These are phyloP conservation scores for Drosera spatulata DNA, from an alignment of 179 eudicot genomes.

Conservation along the genomic window DNA sequence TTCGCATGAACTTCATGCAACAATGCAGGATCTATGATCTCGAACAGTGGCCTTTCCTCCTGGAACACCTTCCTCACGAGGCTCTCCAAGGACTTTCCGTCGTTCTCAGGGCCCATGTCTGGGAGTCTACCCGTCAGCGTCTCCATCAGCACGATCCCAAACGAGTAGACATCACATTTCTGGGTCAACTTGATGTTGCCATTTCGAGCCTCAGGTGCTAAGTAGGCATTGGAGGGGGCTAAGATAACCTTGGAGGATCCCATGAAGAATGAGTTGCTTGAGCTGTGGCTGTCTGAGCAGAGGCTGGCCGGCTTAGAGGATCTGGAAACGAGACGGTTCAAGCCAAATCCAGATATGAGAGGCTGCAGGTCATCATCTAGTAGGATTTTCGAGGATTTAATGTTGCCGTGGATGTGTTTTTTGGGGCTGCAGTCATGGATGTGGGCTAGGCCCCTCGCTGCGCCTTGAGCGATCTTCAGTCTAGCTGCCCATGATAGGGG, in stretches of 20 bases:
- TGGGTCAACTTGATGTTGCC: constrained; percentile 34
- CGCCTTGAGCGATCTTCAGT: constrained; percentile 54
- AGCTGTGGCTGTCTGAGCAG: constrained; percentile 23
- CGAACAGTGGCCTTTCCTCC: constrained; percentile 64
- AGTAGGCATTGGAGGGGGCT: constrained; percentile 28
- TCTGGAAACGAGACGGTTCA: constrained; percentile 43
- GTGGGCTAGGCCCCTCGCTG: constrained; percentile 60
- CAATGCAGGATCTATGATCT: constrained; percentile 65
- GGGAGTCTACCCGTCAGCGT: constrained; percentile 58
- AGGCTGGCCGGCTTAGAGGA: constrained; percentile 25
- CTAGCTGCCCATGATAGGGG: constrained; percentile 72
- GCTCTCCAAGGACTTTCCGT: constrained; percentile 41
- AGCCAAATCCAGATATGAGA: constrained; percentile 72
- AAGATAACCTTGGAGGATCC: constrained; percentile 18
- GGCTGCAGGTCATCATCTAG: constrained; percentile 67
- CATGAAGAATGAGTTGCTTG: constrained; percentile 15
- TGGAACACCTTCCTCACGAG: constrained; percentile 57
- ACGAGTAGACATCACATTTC: constrained; percentile 75
- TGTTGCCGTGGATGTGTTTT: constrained; percentile 60
- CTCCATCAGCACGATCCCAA: constrained; percentile 76
- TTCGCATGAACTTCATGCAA: constrained; percentile 69
- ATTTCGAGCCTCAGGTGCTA: constrained; percentile 57
- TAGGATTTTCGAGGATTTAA: constrained; percentile 76
- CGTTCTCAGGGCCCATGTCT: constrained; percentile 27
- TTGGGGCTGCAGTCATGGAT: constrained; percentile 78